Base-by-base conservation (phyloP, 2,329 filamentous ascomycete species). In the Venturia aucupariae region DNA sequence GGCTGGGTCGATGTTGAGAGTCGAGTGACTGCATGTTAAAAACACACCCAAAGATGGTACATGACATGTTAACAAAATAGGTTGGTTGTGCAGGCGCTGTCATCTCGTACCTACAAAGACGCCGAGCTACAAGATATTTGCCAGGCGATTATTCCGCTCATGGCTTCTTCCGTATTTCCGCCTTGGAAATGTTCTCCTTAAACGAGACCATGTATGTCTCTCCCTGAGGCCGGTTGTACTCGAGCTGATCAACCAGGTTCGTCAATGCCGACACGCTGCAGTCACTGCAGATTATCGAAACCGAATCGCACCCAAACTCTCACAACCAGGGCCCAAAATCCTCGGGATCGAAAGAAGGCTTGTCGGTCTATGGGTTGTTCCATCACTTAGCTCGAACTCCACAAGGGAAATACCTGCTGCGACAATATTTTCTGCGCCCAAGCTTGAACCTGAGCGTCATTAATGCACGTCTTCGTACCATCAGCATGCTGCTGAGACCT, bases 21-120 rank as follows among this genome's bases (percentile, higher is more conserved):
- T 69, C 79, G 76, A 6, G 73, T 89, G 15, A 90, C 91, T 2
- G 87, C 90, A 72, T 68, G 77, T 15, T 10, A 27, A 24, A n/a
- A 7, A 19, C 11, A n/a, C 22, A 30, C 38, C 13, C n/a, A 24
- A 11, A 57, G 13, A 57, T 65, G 46, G 8, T 13, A 17, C 22
- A 60, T 15, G 8, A 32, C 7, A 41, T 48, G 63, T 27, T 54
- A 19, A 66, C 64, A 64, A 42, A 27, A 64, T n/a, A 86, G 78
- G 79, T 96, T 60, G 90, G 90, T 3, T 97, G 94, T 75, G 89
- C 88, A 32, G 91, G 92, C n/a, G 92, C 92, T 32, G 77, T 97
- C 2, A 76, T 97, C n/a, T 82, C 84, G 5, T 90, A 95, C 68
- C 75, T 97, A 30, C 85, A 90, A 69, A 85, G 90, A 62, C 82